A percentile compares a stretch with the other conserved stretches of the same genome.
Evolutionary conservation across 805 yeast species (phyloP).

Genomic region (Tetrapisispora namnaoensis): DNA sequence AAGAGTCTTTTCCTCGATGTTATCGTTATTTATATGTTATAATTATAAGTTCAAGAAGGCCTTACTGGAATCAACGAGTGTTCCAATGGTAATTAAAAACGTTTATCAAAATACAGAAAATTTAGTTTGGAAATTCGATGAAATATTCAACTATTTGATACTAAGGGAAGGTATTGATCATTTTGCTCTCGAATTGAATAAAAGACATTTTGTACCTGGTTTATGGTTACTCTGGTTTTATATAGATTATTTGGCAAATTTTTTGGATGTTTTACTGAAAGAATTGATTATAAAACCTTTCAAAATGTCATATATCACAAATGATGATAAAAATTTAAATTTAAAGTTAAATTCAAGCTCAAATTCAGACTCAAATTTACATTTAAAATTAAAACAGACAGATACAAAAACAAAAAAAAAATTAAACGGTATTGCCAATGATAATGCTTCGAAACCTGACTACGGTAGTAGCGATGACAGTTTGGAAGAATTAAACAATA

Average conservation of each 20-base stretch:
- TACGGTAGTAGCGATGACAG: background rate
- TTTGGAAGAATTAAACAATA: background rate
- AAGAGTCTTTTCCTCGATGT: constrained; percentile 12
- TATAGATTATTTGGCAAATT: constrained; percentile 25
- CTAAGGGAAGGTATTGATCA: constrained; percentile 25
- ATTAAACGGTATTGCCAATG: background rate
- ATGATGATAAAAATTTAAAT: background rate
- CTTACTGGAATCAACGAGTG: constrained; percentile 13
- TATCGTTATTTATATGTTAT: constrained; percentile 9
- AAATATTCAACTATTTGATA: constrained; percentile 18
- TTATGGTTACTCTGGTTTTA: constrained; percentile 23
- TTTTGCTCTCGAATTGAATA: constrained; percentile 11
- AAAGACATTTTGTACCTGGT: constrained; percentile 10
- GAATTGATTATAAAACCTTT: constrained; percentile 25
- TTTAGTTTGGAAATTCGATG: constrained; percentile 13
- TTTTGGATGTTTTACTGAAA: constrained; percentile 20
- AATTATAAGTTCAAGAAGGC: constrained; percentile 7
- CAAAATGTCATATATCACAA: constrained; percentile 5
- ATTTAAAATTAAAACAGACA: background rate
- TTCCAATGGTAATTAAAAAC: constrained; percentile 14
- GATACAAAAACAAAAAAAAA: background rate
- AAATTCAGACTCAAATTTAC: background rate
- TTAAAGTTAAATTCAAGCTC: constrained; percentile 3
- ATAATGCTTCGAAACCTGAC: background rate
- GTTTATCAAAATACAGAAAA: constrained; percentile 9